Percentiles rank a stretch among this genome's conserved stretches.
These are phyloP conservation scores for Lodderomyces jiufengensis DNA, from an alignment of 1,139 yeast genomes.

Conservation along the genomic window DNA sequence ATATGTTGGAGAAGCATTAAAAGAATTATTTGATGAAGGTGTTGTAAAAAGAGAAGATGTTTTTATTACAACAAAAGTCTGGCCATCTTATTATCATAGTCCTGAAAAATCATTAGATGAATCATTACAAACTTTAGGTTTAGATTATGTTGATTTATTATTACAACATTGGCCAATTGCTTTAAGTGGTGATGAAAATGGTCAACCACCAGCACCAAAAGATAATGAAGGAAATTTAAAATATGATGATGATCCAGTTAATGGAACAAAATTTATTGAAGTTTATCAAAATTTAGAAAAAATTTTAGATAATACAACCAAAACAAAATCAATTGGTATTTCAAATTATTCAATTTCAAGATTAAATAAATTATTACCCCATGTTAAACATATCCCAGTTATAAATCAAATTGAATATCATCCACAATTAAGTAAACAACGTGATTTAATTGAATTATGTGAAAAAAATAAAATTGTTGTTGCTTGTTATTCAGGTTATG, in stretches of 20 bases:
- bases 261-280: conserved; percentile 38
- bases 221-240: conserved; percentile 39
- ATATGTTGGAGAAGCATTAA: conserved; percentile 48
- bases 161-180: conserved; percentile 64
- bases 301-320: conserved; percentile 28
- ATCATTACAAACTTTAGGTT: conserved; percentile 36
- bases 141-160: conserved; percentile 57
- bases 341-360: conserved; percentile 31
- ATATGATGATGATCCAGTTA: conserved; percentile 40
- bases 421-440: conserved; percentile 36
- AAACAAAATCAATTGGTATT: conserved; percentile 31
- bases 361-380: conserved; percentile 25
- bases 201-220: conserved; percentile 32
- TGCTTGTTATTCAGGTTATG: conserved; percentile 37
- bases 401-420: conserved; percentile 38
- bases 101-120: conserved; percentile 37
- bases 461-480: conserved; percentile 22
- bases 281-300: conserved; percentile 48
- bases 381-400: conserved; percentile 26
- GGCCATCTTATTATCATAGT: conserved; percentile 42
- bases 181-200: conserved; percentile 35
- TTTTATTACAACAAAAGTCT: conserved; percentile 59
- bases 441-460: conserved; percentile 28
- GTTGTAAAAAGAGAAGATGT: conserved; percentile 52
- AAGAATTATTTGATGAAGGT: conserved; percentile 46